These are phyloP conservation scores for Mikania micrantha DNA, from an alignment of 129 eudicot species.

Conservation along the genomic window DNA sequence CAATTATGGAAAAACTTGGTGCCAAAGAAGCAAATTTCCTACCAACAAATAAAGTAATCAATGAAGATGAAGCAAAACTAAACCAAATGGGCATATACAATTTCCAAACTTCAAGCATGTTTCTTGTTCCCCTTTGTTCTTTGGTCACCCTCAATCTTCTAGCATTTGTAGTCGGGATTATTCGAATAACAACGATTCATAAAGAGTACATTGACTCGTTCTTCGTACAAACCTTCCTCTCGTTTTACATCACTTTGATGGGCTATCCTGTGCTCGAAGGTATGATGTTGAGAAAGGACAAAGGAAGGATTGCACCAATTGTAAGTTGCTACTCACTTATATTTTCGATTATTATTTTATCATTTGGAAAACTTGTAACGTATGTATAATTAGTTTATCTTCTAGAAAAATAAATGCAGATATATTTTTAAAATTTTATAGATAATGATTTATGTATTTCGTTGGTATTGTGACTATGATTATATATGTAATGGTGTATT, in stretches of 20 bases:
- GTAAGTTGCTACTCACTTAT: neutral
- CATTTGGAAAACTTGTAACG: neutral
- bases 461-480: neutral
- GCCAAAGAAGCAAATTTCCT: neutral
- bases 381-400: neutral
- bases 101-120: constrained; percentile 1
- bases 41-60: neutral
- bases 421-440: neutral
- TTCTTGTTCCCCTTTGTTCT: constrained; percentile 5
- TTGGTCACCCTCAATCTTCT: neutral
- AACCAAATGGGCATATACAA: constrained; percentile 4
- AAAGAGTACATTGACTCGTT: neutral
- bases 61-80: constrained; percentile 1
- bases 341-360: neutral
- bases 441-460: neutral
- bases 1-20: constrained; percentile 4
- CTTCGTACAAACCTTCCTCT: neutral
- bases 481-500: too few species aligned
- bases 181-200: neutral
- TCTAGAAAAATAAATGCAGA: neutral
- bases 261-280: constrained; percentile 6
- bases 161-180: neutral
- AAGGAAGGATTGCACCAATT: neutral
- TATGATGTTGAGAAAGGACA: constrained; percentile 3
- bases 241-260: neutral